Evolutionary conservation across 1,284 basidiomycete species (phyloP).

Genomic region (Ustilago curta): DNA sequence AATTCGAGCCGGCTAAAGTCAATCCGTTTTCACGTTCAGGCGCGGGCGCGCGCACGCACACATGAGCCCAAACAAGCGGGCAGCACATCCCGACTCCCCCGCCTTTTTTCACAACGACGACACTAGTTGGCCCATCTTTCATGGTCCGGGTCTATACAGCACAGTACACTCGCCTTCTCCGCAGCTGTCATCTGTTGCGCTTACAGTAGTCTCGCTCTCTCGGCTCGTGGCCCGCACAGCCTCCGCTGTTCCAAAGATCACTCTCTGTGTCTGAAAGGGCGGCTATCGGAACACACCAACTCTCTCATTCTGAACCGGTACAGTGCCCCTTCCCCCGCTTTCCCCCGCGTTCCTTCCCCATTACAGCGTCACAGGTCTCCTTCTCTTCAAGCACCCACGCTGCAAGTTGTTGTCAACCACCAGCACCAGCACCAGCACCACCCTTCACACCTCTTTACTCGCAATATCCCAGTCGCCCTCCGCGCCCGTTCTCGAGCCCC

Average conservation of each 20-base stretch:
- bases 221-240: background rate
- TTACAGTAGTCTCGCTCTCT: too few relatives aligned
- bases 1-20: background rate
- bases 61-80: slow-evolving; percentile 4
- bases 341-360: background rate
- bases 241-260: background rate
- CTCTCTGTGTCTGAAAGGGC: too few relatives aligned
- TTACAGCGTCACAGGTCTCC: slow-evolving; percentile 1
- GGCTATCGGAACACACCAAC: background rate
- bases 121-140: too few relatives aligned
- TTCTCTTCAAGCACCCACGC: slow-evolving; percentile 7
- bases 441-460: slow-evolving; percentile 3
- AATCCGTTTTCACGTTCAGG: slow-evolving; percentile 29
- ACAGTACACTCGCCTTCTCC: slow-evolving; percentile 4
- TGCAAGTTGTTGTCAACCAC: slow-evolving; percentile 8
- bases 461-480: slow-evolving; percentile 2
- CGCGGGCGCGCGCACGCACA: background rate
- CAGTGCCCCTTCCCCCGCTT: slow-evolving; percentile 14
- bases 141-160: background rate
- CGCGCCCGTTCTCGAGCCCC: slow-evolving; percentile 26
- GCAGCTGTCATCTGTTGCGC: slow-evolving; percentile 1
- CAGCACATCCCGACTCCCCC: background rate
- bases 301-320: slow-evolving; percentile 16
- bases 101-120: slow-evolving; percentile 18
- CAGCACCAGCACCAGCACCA: too few relatives aligned